phyloP scores from a whole-genome alignment of 345 rosid species.

The Eucalyptus erythrocorys region DNA sequence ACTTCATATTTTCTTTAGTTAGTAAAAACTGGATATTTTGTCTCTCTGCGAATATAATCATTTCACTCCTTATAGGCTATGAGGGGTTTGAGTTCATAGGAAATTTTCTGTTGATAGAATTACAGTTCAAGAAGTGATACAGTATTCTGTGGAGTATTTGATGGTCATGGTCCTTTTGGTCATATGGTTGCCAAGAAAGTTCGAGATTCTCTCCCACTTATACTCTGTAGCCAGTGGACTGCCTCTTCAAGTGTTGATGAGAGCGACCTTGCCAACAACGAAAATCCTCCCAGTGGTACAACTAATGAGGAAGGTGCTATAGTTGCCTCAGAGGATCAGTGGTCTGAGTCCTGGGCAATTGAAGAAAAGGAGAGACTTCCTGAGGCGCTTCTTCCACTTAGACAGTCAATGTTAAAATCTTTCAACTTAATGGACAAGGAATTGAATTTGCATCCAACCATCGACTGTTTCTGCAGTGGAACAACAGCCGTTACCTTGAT shows the following conservation, averaged over 20 bases:
- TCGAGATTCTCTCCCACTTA: conserved; percentile 69
- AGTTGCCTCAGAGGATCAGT: conserved; percentile 55
- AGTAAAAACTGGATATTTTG: not conserved
- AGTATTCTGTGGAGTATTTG: conserved; percentile 85
- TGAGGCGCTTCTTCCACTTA: conserved; percentile 49
- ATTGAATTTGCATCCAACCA: conserved; percentile 67
- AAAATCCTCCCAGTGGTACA: conserved; percentile 9
- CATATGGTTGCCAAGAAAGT: conserved; percentile 93
- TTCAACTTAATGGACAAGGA: conserved; percentile 83
- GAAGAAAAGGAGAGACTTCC: conserved; percentile 46
- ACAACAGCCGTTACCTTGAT: conserved; percentile 85
- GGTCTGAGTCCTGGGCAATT: conserved; percentile 31
- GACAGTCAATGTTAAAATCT: conserved; percentile 58
- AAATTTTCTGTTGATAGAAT: conserved; percentile 38
- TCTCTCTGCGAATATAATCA: not conserved
- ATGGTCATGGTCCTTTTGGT: conserved; percentile 97
- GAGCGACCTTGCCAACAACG: conserved; percentile 5
- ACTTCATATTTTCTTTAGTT: not conserved
- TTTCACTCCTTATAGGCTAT: not conserved
- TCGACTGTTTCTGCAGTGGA: conserved; percentile 98
- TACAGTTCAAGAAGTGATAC: conserved; percentile 58
- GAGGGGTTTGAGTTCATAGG: not conserved
- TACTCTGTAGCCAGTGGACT: conserved; percentile 52
- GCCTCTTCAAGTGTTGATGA: conserved; percentile 14
- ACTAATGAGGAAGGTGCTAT: conserved; percentile 32